Evolutionary conservation across 1,139 yeast genomes (phyloP), one percentile per base, ranked within the genome.

Genomic region (Schwanniomyces etchellsii): DNA sequence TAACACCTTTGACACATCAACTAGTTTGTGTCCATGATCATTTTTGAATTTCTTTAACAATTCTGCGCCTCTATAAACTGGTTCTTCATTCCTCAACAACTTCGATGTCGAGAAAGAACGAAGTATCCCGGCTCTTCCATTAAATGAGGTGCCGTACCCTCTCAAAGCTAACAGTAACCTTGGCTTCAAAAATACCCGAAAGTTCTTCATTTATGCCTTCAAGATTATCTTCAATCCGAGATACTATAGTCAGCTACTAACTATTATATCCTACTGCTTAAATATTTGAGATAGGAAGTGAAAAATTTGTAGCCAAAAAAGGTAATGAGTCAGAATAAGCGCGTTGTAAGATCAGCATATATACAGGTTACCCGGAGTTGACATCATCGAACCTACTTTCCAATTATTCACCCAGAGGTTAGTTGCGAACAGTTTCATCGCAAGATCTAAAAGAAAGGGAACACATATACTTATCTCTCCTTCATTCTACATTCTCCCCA

Each of bases 1-100:
- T 40, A 91, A 74, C 14, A 91, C 97, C 48, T 86, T 85, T 38
- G 80, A 70, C 29, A 88, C 96, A 43, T 89, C 95, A 28, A 88
- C 95, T 37, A 85, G 64, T 42, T 76, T 37, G 13, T 42, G 43
- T 30, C 60, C 60, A 35, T 58, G 45, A 26, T 60, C 62, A 33
- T 56, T 62, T 16, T 46, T 43, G 41, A 64, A 56, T 21, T 52
- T 42, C 36, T 62, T 62, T 39, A 63, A 52, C 32, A 64, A 53
- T 31, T 60, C 60, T 16, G 62, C 71, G 25, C 72, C 72, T 31
- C 61, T 35, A 28, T 37, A 37, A 14, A 16, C 20, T 12, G 32
- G 34, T 18, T 36, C 22, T 10, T 27, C 30, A 26, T 22, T 29
- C 10, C 21, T 34, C 16, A 32, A 32, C 16, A 22, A 12, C 7